These are phyloP conservation scores for Verbascum thapsus DNA, from an alignment of 257 asterid genomes.

Conservation along the genomic window DNA sequence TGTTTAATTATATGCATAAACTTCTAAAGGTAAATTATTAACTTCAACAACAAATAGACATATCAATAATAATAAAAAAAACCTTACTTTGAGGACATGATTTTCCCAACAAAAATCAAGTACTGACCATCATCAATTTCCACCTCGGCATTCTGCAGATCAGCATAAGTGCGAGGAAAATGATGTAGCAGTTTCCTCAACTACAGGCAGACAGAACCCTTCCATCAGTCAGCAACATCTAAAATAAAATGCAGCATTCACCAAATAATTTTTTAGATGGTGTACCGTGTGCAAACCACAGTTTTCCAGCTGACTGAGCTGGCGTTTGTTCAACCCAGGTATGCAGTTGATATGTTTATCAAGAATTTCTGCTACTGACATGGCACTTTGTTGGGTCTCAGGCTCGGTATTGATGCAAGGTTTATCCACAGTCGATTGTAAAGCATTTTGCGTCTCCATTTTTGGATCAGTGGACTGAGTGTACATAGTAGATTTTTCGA, in stretches of 20 bases:
- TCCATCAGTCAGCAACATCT: constrained; percentile 36
- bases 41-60: constrained; percentile 3
- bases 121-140: constrained; percentile 87
- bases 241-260: constrained; percentile 20
- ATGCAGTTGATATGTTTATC: constrained; percentile 62
- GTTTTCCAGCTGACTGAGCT: constrained; percentile 59
- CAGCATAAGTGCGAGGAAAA: constrained; percentile 96
- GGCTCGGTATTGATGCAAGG: constrained; percentile 37
- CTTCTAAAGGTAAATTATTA: not conserved
- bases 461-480: constrained; percentile 40
- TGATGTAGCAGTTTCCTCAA: constrained; percentile 86
- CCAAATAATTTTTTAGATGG: constrained; percentile 18
- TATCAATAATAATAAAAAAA: not conserved
- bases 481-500: constrained; percentile 31
- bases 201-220: constrained; percentile 53
- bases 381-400: constrained; percentile 39
- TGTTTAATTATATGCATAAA: not conserved
- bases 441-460: constrained; percentile 39
- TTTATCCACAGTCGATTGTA: constrained; percentile 37
- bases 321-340: constrained; percentile 73
- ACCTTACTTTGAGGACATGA: constrained; percentile 74
- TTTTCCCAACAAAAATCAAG: constrained; percentile 79
- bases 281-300: constrained; percentile 88
- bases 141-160: constrained; percentile 82
- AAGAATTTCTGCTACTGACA: constrained; percentile 59